phyloP scores from a whole-genome alignment of 2,329 filamentous ascomycete species.

The Hypomyces perniciosus region DNA sequence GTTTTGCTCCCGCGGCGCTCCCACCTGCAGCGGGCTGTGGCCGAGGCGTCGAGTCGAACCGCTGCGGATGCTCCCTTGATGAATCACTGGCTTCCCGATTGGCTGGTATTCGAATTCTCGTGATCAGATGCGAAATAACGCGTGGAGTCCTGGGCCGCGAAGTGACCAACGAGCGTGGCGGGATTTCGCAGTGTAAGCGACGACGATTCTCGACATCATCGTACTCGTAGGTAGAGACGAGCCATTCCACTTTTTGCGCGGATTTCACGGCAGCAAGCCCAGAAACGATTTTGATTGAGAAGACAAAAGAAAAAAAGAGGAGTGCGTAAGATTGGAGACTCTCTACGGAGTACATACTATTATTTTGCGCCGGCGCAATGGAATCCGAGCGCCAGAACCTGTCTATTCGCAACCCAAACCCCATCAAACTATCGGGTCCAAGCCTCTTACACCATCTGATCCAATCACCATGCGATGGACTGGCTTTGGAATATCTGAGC shows the following conservation, averaged over 20 bases:
- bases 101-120: neutral
- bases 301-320: no score
- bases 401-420: conserved; percentile 42
- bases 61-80: neutral
- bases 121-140: conserved; percentile 2
- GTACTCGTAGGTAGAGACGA: neutral
- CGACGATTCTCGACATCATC: neutral
- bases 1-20: conserved; percentile 2
- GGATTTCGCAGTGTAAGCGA: conserved; percentile 4
- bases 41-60: conserved; percentile 1
- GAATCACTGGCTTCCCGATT: conserved; percentile 10
- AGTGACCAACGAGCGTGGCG: conserved; percentile 8
- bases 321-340: no score
- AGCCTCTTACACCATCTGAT: conserved; percentile 55
- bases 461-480: conserved; percentile 22
- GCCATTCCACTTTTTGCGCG: no score
- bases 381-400: conserved; percentile 19
- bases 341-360: no score
- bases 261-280: no score
- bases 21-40: conserved; percentile 3
- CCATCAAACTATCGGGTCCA: conserved; percentile 37
- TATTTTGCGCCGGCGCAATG: conserved; percentile 16
- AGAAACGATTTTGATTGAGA: no score
- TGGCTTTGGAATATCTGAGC: conserved; percentile 29
- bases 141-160: neutral